Evolutionary conservation across 2,329 filamentous ascomycete species (phyloP).

Genomic region (Venturia nashicola): DNA sequence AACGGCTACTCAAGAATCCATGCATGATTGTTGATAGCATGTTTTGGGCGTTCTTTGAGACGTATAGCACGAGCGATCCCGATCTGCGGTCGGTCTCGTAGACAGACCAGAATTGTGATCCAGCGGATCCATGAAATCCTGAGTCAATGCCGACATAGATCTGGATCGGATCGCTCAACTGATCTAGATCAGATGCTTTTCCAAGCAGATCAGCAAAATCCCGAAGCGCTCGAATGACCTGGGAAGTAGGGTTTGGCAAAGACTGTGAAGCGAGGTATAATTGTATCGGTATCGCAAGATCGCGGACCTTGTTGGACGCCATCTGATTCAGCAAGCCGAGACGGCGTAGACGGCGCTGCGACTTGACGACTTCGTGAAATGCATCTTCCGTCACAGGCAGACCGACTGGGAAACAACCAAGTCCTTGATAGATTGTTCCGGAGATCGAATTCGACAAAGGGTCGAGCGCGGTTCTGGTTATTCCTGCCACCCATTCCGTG

Average conservation of each 20-base stretch:
- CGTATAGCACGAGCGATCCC: slow-evolving; percentile 20
- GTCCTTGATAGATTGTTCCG: slow-evolving; percentile 17
- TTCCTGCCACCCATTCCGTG: slow-evolving; percentile 20
- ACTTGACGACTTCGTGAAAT: slow-evolving; percentile 21
- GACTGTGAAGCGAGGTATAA: slow-evolving; percentile 11
- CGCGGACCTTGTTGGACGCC: slow-evolving; percentile 16
- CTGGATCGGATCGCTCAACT: slow-evolving; percentile 15
- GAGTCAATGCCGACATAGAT: slow-evolving; percentile 24
- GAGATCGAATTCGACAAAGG: slow-evolving; percentile 21
- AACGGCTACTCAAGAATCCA: slow-evolving; percentile 22
- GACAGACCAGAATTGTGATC: slow-evolving; percentile 23
- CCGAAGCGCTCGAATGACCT: slow-evolving; percentile 16
- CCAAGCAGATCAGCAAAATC: slow-evolving; percentile 17
- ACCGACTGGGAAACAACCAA: slow-evolving; percentile 26
- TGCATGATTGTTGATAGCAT: slow-evolving; percentile 19
- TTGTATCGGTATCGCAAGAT: slow-evolving; percentile 12
- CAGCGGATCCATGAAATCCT: slow-evolving; percentile 22
- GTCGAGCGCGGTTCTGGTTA: slow-evolving; percentile 17
- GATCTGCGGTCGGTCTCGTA: slow-evolving; percentile 21
- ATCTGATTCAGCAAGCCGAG: slow-evolving; percentile 20
- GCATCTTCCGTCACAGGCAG: slow-evolving; percentile 20
- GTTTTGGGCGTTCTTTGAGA: slow-evolving; percentile 24
- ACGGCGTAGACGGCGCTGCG: slow-evolving; percentile 19
- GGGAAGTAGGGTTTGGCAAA: background rate
- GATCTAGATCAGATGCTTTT: slow-evolving; percentile 18